A percentile compares a stretch with the other conserved stretches of the same genome.
Evolutionary conservation across 1,139 yeast genomes (phyloP).

Genomic region (Eremothecium sinecaudum): DNA sequence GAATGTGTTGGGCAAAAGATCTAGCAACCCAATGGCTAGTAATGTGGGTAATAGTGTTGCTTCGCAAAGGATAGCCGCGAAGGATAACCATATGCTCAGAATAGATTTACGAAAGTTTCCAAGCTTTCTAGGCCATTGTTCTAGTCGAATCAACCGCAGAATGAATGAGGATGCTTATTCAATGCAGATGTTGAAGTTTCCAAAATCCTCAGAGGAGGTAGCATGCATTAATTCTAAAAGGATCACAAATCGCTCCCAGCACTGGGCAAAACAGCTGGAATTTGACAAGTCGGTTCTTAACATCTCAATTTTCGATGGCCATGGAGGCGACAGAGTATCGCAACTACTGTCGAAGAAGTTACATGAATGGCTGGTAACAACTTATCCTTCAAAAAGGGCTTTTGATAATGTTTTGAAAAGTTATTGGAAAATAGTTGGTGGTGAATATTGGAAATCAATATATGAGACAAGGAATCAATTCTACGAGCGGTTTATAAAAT

Average conservation of each 20-base stretch:
- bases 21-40: constrained; percentile 6
- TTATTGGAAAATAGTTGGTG: constrained; percentile 45
- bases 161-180: constrained; percentile 73
- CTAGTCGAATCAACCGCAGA: constrained; percentile 66
- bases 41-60: constrained; percentile 2
- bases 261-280: constrained; percentile 13
- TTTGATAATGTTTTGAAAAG: constrained; percentile 38
- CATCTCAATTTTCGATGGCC: constrained; percentile 83
- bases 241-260: constrained; percentile 13
- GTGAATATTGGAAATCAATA: constrained; percentile 88
- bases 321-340: constrained; percentile 78
- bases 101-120: constrained; percentile 26
- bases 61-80: constrained; percentile 2
- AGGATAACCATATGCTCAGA: constrained; percentile 13
- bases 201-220: constrained; percentile 32
- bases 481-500: constrained; percentile 37
- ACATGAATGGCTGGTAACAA: constrained; percentile 46
- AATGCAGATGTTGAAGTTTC: constrained; percentile 30
- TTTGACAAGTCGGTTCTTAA: constrained; percentile 40
- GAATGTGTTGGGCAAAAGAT: constrained; percentile 9
- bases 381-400: constrained; percentile 27
- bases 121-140: constrained; percentile 54
- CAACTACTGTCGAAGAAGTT: constrained; percentile 47
- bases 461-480: constrained; percentile 40
- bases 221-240: constrained; percentile 15